Evolutionary conservation across 2,329 filamentous ascomycete species (phyloP), one percentile per base, ranked within the genome.

Genomic region (Aspergillus fischeri): DNA sequence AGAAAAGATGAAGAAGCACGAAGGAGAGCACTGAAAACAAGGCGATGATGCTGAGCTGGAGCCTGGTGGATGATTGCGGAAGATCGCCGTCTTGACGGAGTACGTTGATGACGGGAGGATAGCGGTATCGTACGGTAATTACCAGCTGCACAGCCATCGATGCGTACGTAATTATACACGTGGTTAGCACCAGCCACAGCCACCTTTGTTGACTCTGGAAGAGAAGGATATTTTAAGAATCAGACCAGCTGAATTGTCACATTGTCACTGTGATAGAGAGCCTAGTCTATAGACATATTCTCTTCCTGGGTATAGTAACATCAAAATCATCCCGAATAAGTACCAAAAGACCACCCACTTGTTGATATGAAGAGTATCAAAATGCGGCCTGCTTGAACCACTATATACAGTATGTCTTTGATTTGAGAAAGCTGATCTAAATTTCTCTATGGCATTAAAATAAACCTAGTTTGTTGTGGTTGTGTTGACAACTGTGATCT

Each of bases 401-500:
- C 32, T 38, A 17, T 38, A 17, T 38, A 17, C 32, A 17, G 14
- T 17, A 38, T 17, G 32, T 38, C 9, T 20, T 44, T 14, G 42
- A 45, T 20, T 44, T 14, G 42, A 45, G 42, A 24, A 45, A 7
- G 5, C 14, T 17, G 32, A 38, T 38, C 32, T 17, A 17, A 17
- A 38, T 17, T 17, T 17, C 32, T 38, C 32, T 24, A 20, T 11
- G 21, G 14, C 21, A 17, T 11, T 3, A 7, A 7, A 54, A 42
- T 52, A 38, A 17, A 51, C 35, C 54, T 20, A 35, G 42, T 29
- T 51, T 14, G 44, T 61, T 17, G 49, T 27, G 17, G 58, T 4
- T 24, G 21, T 32, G 2, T 54, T 38, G 8, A 45, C 38, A 1
- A 52, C 47, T n/a, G 48, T 63, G 41, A 73, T 52, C 24, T 72